Base-by-base conservation (phyloP, 2,329 filamentous ascomycete genomes). In the Ascochyta rabiei region DNA sequence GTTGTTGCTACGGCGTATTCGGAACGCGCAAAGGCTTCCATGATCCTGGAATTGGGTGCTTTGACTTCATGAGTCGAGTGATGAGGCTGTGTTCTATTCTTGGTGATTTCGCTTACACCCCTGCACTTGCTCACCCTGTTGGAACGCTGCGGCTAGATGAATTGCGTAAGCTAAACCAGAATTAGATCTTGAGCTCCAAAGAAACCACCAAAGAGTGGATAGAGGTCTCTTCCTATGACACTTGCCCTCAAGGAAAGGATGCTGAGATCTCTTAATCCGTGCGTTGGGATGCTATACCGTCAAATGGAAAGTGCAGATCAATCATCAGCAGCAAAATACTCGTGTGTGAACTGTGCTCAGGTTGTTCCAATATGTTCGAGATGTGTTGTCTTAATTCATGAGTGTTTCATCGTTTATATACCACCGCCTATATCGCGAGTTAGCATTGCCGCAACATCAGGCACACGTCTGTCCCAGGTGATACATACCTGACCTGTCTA, bases 401-500 rank as follows among this genome's bases (percentile, higher is more conserved):
- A 43, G 16, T 18, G 10, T 12, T 12, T 13, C 21, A 6, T n/a
- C 15, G 7, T 13, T 51, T n/a, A 56, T 4, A 56, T 56, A 28
- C 53, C 53, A 9, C 53, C 53, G 26, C 53, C 53, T 56, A 16
- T n/a, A 10, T 2, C 12, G 2, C 4, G 2, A 13, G 43, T 56
- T 28, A 56, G 48, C 28, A 47, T n/a, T 28, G 16, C 16, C n/a
- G 15, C n/a, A 31, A 26, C 8, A 5, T 28, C 28, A 24, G 8
- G 31, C 31, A 34, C 9, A 15, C 6, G 3, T 34, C 31, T 3
- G n/a, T 34, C 33, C 5, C 21, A 5, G 6, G 13, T 6, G 24
- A n/a, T 24, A 51, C 40, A 18, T 60, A 73, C 73, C 73, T 18
- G 73, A 75, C 44, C 73, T 59, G 33, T 75, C 70, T 18, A 74